Conservation (phyloP, 1,284 basidiomycete species). For the Rhodotorula sp. region DNA sequence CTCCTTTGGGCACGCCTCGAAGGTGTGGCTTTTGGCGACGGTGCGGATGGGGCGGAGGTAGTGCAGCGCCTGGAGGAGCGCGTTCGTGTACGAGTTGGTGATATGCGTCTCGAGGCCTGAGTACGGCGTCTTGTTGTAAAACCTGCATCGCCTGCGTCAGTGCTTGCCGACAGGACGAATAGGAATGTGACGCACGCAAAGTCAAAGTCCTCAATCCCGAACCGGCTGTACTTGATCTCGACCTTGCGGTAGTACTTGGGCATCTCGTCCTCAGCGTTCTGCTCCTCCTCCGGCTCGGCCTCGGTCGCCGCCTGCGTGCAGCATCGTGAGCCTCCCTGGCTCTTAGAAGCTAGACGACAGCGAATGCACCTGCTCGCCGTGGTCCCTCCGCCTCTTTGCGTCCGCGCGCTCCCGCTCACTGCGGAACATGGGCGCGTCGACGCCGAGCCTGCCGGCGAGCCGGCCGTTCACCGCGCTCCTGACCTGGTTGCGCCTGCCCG, state of each 20-base stretch:
- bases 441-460: conserved; percentile 52
- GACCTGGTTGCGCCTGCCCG: conserved; percentile 79
- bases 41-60: conserved; percentile 75
- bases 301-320: conserved; percentile 20
- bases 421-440: conserved; percentile 68
- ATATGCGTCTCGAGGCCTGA: conserved; percentile 97
- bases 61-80: conserved; percentile 86
- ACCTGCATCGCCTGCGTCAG: conserved; percentile 57
- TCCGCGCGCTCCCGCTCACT: conserved; percentile 64
- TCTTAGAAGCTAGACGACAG: not conserved
- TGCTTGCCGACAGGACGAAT: not conserved
- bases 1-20: conserved; percentile 79
- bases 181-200: conserved; percentile 66
- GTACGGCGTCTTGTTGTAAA: conserved; percentile 85
- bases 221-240: conserved; percentile 97
- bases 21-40: conserved; percentile 88
- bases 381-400: conserved; percentile 29
- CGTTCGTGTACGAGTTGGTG: conserved; percentile 94
- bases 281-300: conserved; percentile 46
- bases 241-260: conserved; percentile 86
- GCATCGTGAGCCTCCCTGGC: too few relatives aligned
- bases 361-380: conserved; percentile 25
- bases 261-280: conserved; percentile 55
- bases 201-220: conserved; percentile 99
- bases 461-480: conserved; percentile 55